Base-by-base conservation (phyloP, 2,329 filamentous ascomycete genomes). In the Albophoma yamanashiensis region DNA sequence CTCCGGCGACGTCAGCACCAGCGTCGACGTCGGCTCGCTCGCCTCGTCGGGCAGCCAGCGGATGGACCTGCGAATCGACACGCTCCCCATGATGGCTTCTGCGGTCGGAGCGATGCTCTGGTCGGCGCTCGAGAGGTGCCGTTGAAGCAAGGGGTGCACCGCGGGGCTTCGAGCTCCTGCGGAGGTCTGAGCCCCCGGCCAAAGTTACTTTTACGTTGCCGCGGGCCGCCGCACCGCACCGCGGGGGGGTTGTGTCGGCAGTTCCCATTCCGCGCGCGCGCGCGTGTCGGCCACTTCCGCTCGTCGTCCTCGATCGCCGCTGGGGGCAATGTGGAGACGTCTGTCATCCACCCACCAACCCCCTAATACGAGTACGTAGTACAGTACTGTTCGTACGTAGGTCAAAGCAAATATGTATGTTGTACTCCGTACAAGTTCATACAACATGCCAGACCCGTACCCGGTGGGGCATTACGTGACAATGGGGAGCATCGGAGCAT, bases 11-110 rank as follows among this genome's bases (percentile, higher is more conserved):
- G 86, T 89, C 55, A 89, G 73, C 15, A 89, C 87, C 4, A 88
- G 68, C 0, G 86, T 89, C 1, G 79, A 80, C 0, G 86, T 89
- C 20, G 82, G 82, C 69, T 89, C 86, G 57, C 71, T 72, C n/a
- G 78, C 69, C 20, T 73, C 67, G 0, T 75, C 77, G 0, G 80
- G 79, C 3, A 81, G 73, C 81, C 83, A 86, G 62, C 79, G 79
- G 64, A 88, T 87, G 63, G 78, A 83, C 56, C 80, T 74, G 55
- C 86, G 80, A 58, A 79, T 68, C 0, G 85, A 88, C 50, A 88
- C 82, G 65, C 74, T 78, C 25, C 68, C 73, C 76, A 78, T 78
- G n/a, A n/a, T n/a, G n/a, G n/a, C n/a, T n/a, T n/a, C n/a, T n/a
- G n/a, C n/a, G n/a, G n/a, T n/a, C n/a, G n/a, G n/a, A n/a, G n/a